Conservation (phyloP, 306 rosid genomes). For the Echinosophora koreensis region DNA sequence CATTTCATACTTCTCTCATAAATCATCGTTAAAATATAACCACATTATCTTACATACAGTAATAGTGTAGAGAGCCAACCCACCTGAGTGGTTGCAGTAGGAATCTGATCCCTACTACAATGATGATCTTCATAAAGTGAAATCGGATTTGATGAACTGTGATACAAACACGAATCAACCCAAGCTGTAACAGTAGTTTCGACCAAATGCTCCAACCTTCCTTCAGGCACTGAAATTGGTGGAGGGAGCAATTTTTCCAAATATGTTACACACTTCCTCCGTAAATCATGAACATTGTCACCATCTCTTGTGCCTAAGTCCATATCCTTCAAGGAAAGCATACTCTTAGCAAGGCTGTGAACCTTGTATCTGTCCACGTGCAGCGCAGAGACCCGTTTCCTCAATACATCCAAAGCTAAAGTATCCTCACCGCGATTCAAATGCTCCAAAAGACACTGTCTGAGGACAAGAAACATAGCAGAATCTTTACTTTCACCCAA, state of each 20-base stretch:
- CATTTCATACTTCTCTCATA: background rate
- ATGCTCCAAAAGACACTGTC: constrained; percentile 73
- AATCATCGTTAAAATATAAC: background rate
- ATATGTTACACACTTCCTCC: constrained; percentile 59
- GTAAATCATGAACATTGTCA: constrained; percentile 50
- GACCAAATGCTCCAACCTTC: constrained; percentile 84
- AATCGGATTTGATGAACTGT: constrained; percentile 57
- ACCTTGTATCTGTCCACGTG: constrained; percentile 59
- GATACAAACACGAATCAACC: constrained; percentile 81
- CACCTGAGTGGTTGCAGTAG: constrained; percentile 85
- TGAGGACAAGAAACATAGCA: constrained; percentile 72
- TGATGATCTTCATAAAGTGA: constrained; percentile 81
- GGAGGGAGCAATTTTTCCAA: constrained; percentile 82
- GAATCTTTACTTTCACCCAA: constrained; percentile 68
- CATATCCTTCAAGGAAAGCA: constrained; percentile 57
- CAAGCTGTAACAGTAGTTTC: constrained; percentile 70
- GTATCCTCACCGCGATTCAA: constrained; percentile 64
- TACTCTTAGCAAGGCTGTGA: constrained; percentile 66
- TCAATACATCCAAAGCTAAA: constrained; percentile 71
- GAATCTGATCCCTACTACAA: constrained; percentile 78
- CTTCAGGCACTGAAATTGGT: constrained; percentile 59
- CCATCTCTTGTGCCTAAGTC: constrained; percentile 53
- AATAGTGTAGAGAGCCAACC: constrained; percentile 39
- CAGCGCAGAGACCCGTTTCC: constrained; percentile 62
- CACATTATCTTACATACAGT: constrained; percentile 5